Percentiles rank a stretch among this genome's conserved stretches.
Evolutionary conservation across 2,329 filamentous ascomycete genomes (phyloP).

Genomic region (Coniella vitis): DNA sequence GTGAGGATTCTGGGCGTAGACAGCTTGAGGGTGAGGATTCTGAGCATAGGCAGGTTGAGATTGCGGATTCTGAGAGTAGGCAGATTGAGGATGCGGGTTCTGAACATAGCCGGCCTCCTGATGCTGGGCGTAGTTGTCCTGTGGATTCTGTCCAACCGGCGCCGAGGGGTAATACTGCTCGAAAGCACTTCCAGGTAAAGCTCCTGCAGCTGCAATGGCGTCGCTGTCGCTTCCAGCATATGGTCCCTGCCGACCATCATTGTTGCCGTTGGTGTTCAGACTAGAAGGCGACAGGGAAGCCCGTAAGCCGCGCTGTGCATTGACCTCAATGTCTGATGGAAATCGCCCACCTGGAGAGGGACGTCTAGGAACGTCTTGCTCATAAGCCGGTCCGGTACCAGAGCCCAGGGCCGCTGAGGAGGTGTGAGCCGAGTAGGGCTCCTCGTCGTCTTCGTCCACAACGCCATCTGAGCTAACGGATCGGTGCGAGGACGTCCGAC

Average conservation of each 20-base stretch:
- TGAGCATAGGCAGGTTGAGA: constrained; percentile 31
- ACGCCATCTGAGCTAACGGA: constrained; percentile 69
- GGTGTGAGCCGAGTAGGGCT: constrained; percentile 50
- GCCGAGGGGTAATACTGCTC: constrained; percentile 26
- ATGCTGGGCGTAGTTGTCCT: not conserved
- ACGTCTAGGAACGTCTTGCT: constrained; percentile 52
- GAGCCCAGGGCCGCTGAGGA: constrained; percentile 45
- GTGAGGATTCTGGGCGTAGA: constrained; percentile 37
- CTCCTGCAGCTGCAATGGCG: constrained; percentile 51
- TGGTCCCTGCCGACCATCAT: constrained; percentile 33
- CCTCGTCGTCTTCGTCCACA: constrained; percentile 67
- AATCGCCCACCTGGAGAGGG: constrained; percentile 93
- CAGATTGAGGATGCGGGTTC: not conserved
- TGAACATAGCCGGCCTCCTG: not conserved
- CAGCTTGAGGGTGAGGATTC: constrained; percentile 22
- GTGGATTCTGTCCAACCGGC: constrained; percentile 11
- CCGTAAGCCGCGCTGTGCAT: constrained; percentile 71
- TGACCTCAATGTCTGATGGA: constrained; percentile 86
- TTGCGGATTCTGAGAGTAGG: constrained; percentile 37
- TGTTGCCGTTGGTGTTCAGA: constrained; percentile 58
- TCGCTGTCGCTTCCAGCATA: constrained; percentile 43
- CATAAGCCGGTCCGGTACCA: constrained; percentile 29
- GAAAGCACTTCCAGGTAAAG: constrained; percentile 41
- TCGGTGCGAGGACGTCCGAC: constrained; percentile 51
- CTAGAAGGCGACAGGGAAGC: constrained; percentile 74